Evolutionary conservation across 139 green algal species (phyloP), one percentile per base, ranked within the genome.

Genomic region (Volvox reticuliferus): DNA sequence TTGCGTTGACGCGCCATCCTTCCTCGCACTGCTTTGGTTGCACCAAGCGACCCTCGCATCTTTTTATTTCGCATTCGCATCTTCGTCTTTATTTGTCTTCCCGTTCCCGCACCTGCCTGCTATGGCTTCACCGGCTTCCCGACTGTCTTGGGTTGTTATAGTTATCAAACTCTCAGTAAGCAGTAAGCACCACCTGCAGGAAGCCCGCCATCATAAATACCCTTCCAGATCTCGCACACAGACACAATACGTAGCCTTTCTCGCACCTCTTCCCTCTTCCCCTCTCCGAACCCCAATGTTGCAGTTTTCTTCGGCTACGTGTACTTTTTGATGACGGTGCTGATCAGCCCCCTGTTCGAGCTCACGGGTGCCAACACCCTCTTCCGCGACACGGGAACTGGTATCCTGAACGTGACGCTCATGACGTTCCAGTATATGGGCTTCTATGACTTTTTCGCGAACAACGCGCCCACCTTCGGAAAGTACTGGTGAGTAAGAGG

Each of bases 221-320:
- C n/a, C n/a, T n/a, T n/a, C n/a, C n/a, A n/a, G n/a, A n/a, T n/a
- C n/a, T n/a, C n/a, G n/a, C n/a, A n/a, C n/a, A n/a, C n/a, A n/a
- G n/a, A n/a, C n/a, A n/a, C n/a, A n/a, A n/a, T 32, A 19, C 26
- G 2, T 33, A 80, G 22, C 17, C 28, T 30, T n/a, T 28, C 32
- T 20, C 1, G 24, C 33, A 32, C 73, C 73, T 80, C 2, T 32
- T 32, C 16, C 28, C 73, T 80, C 16, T 32, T 32, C 73, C 24
- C 18, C 18, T 33, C n/a, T n/a, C n/a, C n/a, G n/a, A 32, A 22
- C 12, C 73, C 73, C 73, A 32, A 14, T 80, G 1, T 18, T n/a
- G 17, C 81, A 87, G 81, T 55, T 1, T 87, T 87, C 62, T 87
- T 87, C 81, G 81, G 81, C 81, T 87, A 87, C 62, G 61, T 87